Base-by-base conservation (phyloP, 2,329 filamentous ascomycete species). In the Trichoderma koningiopsis region DNA sequence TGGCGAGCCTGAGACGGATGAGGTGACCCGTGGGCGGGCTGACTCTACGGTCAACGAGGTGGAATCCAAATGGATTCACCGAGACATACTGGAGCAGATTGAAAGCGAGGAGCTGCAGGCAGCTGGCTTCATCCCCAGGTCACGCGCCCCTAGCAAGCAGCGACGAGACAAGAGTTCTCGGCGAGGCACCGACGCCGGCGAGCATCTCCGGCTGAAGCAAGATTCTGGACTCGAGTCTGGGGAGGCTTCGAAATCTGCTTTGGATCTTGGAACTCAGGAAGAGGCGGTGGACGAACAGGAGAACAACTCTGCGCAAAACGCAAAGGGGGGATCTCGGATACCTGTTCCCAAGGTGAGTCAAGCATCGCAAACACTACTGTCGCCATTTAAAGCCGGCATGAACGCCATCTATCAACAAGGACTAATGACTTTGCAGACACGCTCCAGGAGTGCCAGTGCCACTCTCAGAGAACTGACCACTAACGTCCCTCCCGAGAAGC, bases 341-440 rank as follows among this genome's bases (percentile, higher is more conserved):
- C 96, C 96, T 1, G 86, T 98, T 47, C 89, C 93, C 35, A 94
- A 93, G 75, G 83, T 87, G 16, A 97, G 93, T 77, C 91, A 92
- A 2, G 86, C 89, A 24, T 93, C 94, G 13, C 35, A 6, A 6
- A 8, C 7, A 52, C 40, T 13, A 90, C 96, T 70, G 87, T 92
- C 74, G 40, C 89, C 88, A 24, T 49, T 1, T 10, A 13, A n/a
- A 29, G 89, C 89, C 27, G 83, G 91, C 75, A 85, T 71, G 80
- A 80, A 11, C 31, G 80, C 81, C 31, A 88, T 91, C 60, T 88
- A 89, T 55, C 85, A 89, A 70, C 82, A 27, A 53, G 29, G 27
- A 35, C 56, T 83, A 64, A 84, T 91, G 7, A 84, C 88, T 72
- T 1, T 84, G 37, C 93, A 88, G 78, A 83, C 86, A 27, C 88